A percentile compares a stretch with the other conserved stretches of the same genome.
phyloP scores from a whole-genome alignment of 768 basidiomycete species.

The Cystobasidium tubakii region DNA sequence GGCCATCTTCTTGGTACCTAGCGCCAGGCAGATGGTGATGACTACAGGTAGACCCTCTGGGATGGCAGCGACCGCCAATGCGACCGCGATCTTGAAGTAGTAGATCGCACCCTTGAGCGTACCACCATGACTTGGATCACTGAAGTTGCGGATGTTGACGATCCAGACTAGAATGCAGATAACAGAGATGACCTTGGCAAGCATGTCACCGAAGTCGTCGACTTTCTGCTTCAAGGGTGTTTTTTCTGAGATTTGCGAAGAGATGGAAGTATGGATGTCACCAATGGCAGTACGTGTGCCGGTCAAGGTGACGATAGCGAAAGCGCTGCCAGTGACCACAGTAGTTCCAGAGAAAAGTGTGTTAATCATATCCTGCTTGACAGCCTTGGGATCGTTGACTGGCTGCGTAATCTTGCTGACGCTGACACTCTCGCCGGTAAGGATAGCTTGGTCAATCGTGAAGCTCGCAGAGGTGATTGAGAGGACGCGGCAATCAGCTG shows the following conservation, averaged over 20 bases:
- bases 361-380: slow-evolving; percentile 97
- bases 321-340: slow-evolving; percentile 85
- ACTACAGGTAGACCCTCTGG: slow-evolving; percentile 98
- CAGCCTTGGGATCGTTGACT: slow-evolving; percentile 69
- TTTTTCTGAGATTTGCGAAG: slow-evolving; percentile 86
- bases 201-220: slow-evolving; percentile 94
- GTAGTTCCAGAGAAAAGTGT: slow-evolving; percentile 95
- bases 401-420: slow-evolving; percentile 71
- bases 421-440: slow-evolving; percentile 87
- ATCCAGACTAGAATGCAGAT: slow-evolving; percentile 98
- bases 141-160: slow-evolving; percentile 92
- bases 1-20: slow-evolving; percentile 99
- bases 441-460: slow-evolving; percentile 88
- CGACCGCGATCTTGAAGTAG: slow-evolving; percentile 98
- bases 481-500: slow-evolving; percentile 85
- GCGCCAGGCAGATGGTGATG: slow-evolving; percentile 90
- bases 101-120: slow-evolving; percentile 88
- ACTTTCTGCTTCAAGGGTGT: slow-evolving; percentile 94
- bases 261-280: slow-evolving; percentile 93
- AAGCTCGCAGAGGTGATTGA: slow-evolving; percentile 89
- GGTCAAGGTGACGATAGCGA: slow-evolving; percentile 79
- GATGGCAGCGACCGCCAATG: slow-evolving; percentile 96
- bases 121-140: slow-evolving; percentile 88
- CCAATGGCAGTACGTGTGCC: slow-evolving; percentile 87
- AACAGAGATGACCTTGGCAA: slow-evolving; percentile 94